Percentiles rank a stretch among this genome's conserved stretches.
These are phyloP conservation scores for thale cress (Arabidopsis thaliana) DNA, from an alignment of 345 rosid genomes.

Conservation along the genomic window DNA sequence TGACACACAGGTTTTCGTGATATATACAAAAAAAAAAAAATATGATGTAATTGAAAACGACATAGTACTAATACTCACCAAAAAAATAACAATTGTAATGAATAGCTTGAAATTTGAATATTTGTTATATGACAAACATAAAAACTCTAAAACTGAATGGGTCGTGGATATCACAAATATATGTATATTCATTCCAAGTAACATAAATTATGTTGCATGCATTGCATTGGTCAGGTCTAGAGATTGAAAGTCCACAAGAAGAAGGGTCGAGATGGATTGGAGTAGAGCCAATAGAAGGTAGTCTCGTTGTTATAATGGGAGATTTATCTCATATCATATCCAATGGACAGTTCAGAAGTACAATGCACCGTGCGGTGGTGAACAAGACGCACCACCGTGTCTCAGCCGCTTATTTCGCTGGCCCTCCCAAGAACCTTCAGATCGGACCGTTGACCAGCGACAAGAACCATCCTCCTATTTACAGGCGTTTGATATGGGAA, in stretches of 20 bases:
- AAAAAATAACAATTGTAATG: too few relatives aligned
- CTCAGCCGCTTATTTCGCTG: constrained; percentile 55
- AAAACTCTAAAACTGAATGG: too few relatives aligned
- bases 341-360: constrained; percentile 54
- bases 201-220: neutral
- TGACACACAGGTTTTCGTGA: neutral
- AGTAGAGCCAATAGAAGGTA: constrained; percentile 46
- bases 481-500: constrained; percentile 52
- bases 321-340: constrained; percentile 55
- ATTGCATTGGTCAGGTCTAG: constrained; percentile 36
- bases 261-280: constrained; percentile 48
- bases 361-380: constrained; percentile 54
- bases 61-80: too few relatives aligned
- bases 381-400: constrained; percentile 50
- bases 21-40: neutral
- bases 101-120: too few relatives aligned
- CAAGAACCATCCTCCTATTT: constrained; percentile 49
- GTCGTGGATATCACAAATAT: neutral
- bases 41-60: neutral
- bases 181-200: neutral
- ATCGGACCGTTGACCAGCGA: constrained; percentile 44
- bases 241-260: constrained; percentile 45
- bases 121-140: too few relatives aligned
- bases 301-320: constrained; percentile 53
- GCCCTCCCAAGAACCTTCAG: constrained; percentile 47